These are phyloP conservation scores for Capillidium heterosporum DNA, from an alignment of 371 early-diverging fungal genomes.

Conservation along the genomic window DNA sequence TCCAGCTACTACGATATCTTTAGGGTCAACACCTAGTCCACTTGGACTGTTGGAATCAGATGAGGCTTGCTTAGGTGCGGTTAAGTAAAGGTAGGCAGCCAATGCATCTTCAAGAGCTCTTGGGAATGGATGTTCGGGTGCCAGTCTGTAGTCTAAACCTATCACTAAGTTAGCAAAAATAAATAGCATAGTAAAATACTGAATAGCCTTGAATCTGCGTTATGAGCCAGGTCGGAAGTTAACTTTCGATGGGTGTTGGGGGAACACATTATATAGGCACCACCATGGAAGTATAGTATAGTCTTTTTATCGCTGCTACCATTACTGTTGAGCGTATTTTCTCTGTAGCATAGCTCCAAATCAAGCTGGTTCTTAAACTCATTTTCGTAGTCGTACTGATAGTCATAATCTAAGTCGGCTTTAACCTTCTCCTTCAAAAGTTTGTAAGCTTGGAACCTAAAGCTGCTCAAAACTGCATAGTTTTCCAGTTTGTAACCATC, in stretches of 20 bases:
- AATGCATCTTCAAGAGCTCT: slow-evolving; percentile 60
- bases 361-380: background rate
- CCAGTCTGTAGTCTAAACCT: slow-evolving; percentile 36
- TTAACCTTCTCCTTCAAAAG: background rate
- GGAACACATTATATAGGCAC: slow-evolving; percentile 39
- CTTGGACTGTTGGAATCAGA: slow-evolving; percentile 13
- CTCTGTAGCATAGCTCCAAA: background rate
- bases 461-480: background rate
- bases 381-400: no score
- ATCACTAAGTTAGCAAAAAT: background rate
- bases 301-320: slow-evolving; percentile 7
- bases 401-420: background rate
- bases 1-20: slow-evolving; percentile 26
- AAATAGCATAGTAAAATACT: slow-evolving; percentile 12
- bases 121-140: slow-evolving; percentile 72
- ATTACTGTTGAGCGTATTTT: background rate
- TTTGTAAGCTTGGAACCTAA: background rate
- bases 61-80: slow-evolving; percentile 19
- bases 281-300: slow-evolving; percentile 43
- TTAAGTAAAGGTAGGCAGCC: slow-evolving; percentile 46
- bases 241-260: slow-evolving; percentile 31
- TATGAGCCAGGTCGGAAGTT: slow-evolving; percentile 28
- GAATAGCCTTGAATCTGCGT: slow-evolving; percentile 22
- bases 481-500: background rate
- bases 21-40: slow-evolving; percentile 11